Conservation (phyloP, 179 eudicot species). For the Corrigiola litoralis region DNA sequence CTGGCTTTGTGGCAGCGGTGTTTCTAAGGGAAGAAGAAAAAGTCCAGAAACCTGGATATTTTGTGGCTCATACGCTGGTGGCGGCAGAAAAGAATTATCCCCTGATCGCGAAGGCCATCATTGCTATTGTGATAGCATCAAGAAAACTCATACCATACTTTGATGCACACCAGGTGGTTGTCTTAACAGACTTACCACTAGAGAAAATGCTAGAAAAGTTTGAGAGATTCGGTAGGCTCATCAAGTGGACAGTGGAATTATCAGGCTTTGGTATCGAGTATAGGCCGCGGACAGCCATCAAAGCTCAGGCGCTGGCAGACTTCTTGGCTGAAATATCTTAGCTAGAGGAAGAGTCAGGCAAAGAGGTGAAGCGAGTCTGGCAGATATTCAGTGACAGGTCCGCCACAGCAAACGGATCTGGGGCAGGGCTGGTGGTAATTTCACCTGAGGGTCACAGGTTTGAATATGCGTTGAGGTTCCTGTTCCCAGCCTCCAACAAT, state of each 20-base stretch:
- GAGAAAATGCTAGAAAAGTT: not conserved
- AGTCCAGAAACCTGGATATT: no score
- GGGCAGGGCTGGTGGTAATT: not conserved
- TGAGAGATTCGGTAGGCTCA: no score
- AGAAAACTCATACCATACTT: not conserved
- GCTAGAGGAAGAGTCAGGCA: not conserved
- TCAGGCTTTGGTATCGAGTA: not conserved
- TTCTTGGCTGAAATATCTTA: not conserved
- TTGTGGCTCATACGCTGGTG: no score
- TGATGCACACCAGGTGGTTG: not conserved
- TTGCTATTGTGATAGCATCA: not conserved
- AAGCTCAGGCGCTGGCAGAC: no score
- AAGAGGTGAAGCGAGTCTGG: no score
- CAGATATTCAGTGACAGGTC: not conserved
- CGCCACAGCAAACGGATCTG: not conserved
- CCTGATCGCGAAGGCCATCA: not conserved
- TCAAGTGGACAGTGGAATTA: not conserved
- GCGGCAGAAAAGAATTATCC: not conserved
- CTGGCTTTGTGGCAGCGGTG: not conserved
- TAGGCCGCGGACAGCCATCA: no score
- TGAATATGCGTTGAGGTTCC: not conserved
- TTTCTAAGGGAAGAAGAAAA: no score
- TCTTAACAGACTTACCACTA: not conserved
- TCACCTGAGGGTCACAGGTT: accelerated
- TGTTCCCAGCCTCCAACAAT: not conserved